phyloP scores from a whole-genome alignment of 2,329 filamentous ascomycete species.

The Fusarium phyllophilum region DNA sequence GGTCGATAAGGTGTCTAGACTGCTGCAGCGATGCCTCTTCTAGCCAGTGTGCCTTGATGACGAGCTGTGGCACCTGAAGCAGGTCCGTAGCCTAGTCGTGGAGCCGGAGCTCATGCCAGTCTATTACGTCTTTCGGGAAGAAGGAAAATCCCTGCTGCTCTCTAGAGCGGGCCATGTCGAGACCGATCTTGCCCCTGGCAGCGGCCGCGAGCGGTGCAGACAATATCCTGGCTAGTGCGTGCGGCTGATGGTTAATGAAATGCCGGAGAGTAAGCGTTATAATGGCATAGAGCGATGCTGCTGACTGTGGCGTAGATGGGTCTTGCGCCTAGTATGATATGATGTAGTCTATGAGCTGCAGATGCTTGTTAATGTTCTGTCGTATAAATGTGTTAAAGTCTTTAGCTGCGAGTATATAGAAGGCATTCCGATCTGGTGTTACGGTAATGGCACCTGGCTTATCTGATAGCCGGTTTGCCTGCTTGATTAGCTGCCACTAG shows the following conservation, averaged over 20 bases:
- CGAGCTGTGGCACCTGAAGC: background rate
- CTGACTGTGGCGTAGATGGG: background rate
- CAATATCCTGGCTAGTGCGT: background rate
- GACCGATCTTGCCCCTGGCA: background rate
- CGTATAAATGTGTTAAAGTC: background rate
- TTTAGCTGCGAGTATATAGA: background rate
- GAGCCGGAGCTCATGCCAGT: background rate
- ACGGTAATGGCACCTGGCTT: background rate
- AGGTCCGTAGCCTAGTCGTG: background rate
- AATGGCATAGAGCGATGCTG: background rate
- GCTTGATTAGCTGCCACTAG: background rate
- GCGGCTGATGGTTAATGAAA: background rate
- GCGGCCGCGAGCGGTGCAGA: background rate
- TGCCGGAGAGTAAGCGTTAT: background rate
- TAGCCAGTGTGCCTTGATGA: background rate
- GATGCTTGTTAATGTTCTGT: background rate
- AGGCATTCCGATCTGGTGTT: background rate
- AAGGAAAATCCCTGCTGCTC: background rate
- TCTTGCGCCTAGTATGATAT: background rate
- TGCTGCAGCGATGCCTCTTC: background rate
- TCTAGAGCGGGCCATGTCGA: background rate
- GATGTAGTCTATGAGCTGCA: background rate
- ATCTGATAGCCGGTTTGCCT: background rate
- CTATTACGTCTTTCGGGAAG: background rate
- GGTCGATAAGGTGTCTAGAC: background rate